Base-by-base conservation (phyloP, 208 protist species). In the Vickermania ingenoplastis region DNA sequence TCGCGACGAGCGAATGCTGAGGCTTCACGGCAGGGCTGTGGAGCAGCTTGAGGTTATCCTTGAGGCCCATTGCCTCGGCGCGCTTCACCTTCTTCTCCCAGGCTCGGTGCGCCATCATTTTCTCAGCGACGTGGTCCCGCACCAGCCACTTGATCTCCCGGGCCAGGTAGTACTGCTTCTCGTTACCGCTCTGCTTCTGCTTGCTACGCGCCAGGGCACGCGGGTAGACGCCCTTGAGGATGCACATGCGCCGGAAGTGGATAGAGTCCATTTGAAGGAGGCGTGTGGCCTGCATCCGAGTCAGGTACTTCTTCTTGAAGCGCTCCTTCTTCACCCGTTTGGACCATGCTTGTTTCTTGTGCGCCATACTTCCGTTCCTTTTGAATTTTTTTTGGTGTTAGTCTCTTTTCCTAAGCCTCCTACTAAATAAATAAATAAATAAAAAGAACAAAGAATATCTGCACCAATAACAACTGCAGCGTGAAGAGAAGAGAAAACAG, bases 151-250 rank as follows among this genome's bases (percentile, higher is more conserved):
- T 86, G 66, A 99, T 99, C 80, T 99, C 98, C 41, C 98, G 97
- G 17, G 81, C 91, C 49, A 97, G 81, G 75, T 99, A 99, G 81
- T 99, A 99, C 36, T 97, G 96, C 73, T 97, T 98, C 30, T 97
- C 88, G 36, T 89, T 86, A 4, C 81, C 82, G 64, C 81, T 95
- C 63, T 95, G 76, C 75, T 97, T 97, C 77, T 97, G 96, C 63
- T 96, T 87, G 75, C 86, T 95, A 64, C 96, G 97, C 54, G 69
- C 73, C 28, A 98, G 97, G 25, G 97, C 94, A 25, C 97, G 94
- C 3, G 98, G 98, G 78, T 97, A 99, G 61, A 99, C 95, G 41
- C 98, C 98, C 69, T 99, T 99, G 30, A 99, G 83, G 51, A 99
- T 99, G 80, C 97, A 99, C 25, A 99, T 73, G 3, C 95, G 87